Conservation (phyloP, 495 filamentous ascomycete species). For the Rhypophila decipiens region DNA sequence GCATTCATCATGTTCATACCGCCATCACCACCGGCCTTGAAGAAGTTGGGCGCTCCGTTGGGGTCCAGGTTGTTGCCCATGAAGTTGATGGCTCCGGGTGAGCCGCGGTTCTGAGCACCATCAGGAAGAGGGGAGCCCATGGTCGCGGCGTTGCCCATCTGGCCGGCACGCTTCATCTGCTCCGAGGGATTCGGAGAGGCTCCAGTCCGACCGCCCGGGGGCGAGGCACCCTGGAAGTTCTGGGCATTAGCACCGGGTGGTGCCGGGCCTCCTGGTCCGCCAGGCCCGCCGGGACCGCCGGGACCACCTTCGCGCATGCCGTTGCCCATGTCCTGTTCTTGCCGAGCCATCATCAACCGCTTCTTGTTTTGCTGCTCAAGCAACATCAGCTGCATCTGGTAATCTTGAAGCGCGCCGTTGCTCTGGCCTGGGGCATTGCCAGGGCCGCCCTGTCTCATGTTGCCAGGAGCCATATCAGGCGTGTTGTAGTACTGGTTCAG, state of each 20-base stretch:
- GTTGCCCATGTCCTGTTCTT: conserved; percentile 81
- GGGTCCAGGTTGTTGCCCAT: conserved; percentile 61
- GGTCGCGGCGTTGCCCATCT: conserved; percentile 64
- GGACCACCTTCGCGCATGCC: conserved; percentile 50
- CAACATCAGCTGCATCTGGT: conserved; percentile 99
- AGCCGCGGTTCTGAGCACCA: conserved; percentile 61
- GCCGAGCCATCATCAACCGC: conserved; percentile 89
- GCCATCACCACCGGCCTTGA: conserved; percentile 7
- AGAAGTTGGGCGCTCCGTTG: conserved; percentile 19
- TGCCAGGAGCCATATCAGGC: conserved; percentile 41
- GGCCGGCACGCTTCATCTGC: conserved; percentile 81
- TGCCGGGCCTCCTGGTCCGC: conserved; percentile 50
- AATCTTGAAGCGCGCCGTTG: conserved; percentile 94
- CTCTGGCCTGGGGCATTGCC: conserved; percentile 54
- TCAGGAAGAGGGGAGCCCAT: conserved; percentile 81
- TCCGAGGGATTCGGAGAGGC: conserved; percentile 86
- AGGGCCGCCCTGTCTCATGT: conserved; percentile 52
- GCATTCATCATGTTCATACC: conserved; percentile 39
- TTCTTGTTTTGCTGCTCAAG: conserved; percentile 99
- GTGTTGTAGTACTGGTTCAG: conserved; percentile 64
- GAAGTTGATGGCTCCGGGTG: conserved; percentile 76
- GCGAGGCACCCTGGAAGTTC: conserved; percentile 65
- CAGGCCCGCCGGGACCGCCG: conserved; percentile 47
- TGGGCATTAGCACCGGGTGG: conserved; percentile 33
- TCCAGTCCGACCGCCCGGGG: conserved; percentile 70